Conservation (phyloP, 2,329 filamentous ascomycete species). For the Diplodia sapinea region DNA sequence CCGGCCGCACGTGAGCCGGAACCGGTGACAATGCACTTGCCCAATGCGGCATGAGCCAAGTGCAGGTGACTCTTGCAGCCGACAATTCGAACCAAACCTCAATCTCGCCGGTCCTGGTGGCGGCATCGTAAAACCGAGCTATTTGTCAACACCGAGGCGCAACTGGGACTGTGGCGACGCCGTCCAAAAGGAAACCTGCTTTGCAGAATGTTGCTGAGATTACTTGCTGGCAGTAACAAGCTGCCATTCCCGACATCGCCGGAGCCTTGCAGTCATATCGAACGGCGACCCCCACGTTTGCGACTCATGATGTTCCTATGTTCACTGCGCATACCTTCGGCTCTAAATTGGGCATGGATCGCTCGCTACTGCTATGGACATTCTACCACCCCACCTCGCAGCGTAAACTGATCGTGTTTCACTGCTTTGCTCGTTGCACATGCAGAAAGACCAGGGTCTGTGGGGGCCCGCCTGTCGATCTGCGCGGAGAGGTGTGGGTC, state of each 20-base stretch:
- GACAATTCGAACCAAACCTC: not conserved
- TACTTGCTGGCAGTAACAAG: not conserved
- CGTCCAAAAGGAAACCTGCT: not conserved
- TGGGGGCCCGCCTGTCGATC: not conserved
- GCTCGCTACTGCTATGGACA: not conserved
- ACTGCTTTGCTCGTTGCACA: not conserved
- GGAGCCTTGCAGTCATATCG: not conserved
- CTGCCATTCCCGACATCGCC: not conserved
- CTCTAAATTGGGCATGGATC: not conserved
- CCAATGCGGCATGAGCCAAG: not conserved
- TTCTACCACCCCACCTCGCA: not conserved
- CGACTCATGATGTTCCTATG: not conserved
- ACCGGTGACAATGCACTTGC: not conserved
- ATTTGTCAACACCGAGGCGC: not conserved
- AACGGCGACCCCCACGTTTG: not conserved
- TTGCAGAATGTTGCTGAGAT: not conserved
- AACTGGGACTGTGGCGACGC: not conserved
- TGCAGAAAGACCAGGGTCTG: not conserved
- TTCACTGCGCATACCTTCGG: not conserved
- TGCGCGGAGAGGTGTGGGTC: not conserved
- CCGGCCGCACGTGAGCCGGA: not conserved
- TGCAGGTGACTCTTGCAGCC: not conserved
- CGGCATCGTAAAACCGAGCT: not conserved
- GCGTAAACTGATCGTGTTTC: not conserved
- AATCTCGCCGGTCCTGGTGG: not conserved